Evolutionary conservation across 495 filamentous ascomycete genomes (phyloP), one percentile per base, ranked within the genome.

Genomic region (Lophium mytilinum): DNA sequence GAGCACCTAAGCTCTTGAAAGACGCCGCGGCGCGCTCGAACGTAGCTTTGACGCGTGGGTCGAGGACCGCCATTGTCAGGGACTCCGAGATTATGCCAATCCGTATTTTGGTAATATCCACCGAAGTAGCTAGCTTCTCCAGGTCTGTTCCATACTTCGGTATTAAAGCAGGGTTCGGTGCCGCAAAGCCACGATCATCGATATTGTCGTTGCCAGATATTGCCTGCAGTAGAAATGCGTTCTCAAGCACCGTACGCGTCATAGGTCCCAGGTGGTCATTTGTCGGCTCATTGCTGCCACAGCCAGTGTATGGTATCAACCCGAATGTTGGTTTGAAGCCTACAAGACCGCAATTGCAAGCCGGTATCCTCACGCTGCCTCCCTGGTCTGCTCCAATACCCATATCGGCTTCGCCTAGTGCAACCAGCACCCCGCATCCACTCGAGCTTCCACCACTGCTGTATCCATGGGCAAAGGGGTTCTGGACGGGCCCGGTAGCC

Each of bases 361-460:
- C 66, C 36, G 80, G 81, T 2, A 84, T 74, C 14, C 81, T 74
- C 34, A 85, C 77, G 55, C 75, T 79, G 6, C 82, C 82, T n/a
- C 80, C 82, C 58, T 83, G 80, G 57, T 85, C 82, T 6, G 76
- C 76, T 15, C 81, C 82, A 52, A 83, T 78, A 1, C 75, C 74
- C 33, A 83, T 70, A 59, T 83, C 79, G 3, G 80, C 77, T 17
- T 73, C 66, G 12, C 75, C 71, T 1, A 64, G 62, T 5, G 72
- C 72, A 7, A 84, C 79, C 2, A 84, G 72, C 0, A 76, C 77
- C 0, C 71, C 79, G 7, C 73, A 76, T n/a, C 82, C 81, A 39
- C 75, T 78, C 36, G 75, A 78, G 19, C 80, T 83, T 18, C 82
- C 82, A 5, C 81, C 81, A 4, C 75, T 70, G 1, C 72, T 77